Evolutionary conservation across 192 early-diverging fungal species (phyloP).

Genomic region (Backusella tarrabulga): DNA sequence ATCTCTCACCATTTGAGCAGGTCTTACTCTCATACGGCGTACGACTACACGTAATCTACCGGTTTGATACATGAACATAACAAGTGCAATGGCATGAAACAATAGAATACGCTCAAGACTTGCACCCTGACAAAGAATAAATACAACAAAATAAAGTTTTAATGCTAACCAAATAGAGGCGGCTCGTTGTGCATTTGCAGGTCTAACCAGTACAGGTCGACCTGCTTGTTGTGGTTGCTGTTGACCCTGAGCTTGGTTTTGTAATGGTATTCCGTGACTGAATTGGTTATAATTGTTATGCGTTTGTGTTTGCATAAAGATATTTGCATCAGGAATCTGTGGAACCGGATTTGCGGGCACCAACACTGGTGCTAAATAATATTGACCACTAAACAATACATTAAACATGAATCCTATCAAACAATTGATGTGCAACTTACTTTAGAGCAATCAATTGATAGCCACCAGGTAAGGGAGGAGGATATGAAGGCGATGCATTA

Average conservation of each 20-base stretch:
- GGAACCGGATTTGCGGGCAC: background rate
- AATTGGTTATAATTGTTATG: background rate
- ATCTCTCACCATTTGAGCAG: background rate
- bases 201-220: background rate
- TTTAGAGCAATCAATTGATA: slow-evolving; percentile 29
- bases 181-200: slow-evolving; percentile 19
- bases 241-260: background rate
- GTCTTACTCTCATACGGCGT: slow-evolving; percentile 19
- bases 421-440: background rate
- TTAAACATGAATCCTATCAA: background rate
- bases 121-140: slow-evolving; percentile 61
- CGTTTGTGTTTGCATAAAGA: background rate
- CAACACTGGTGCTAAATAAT: slow-evolving; percentile 31
- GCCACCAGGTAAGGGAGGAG: slow-evolving; percentile 19
- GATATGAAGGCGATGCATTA: background rate
- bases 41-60: slow-evolving; percentile 49
- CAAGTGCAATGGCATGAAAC: slow-evolving; percentile 52
- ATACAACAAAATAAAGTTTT: slow-evolving; percentile 60
- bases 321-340: background rate
- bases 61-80: slow-evolving; percentile 62
- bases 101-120: slow-evolving; percentile 55
- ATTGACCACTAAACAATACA: slow-evolving; percentile 18
- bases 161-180: slow-evolving; percentile 56
- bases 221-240: background rate
- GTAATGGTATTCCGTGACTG: background rate